phyloP scores from a whole-genome alignment of 2,329 filamentous ascomycete genomes.

The Venturiaceae sp. region DNA sequence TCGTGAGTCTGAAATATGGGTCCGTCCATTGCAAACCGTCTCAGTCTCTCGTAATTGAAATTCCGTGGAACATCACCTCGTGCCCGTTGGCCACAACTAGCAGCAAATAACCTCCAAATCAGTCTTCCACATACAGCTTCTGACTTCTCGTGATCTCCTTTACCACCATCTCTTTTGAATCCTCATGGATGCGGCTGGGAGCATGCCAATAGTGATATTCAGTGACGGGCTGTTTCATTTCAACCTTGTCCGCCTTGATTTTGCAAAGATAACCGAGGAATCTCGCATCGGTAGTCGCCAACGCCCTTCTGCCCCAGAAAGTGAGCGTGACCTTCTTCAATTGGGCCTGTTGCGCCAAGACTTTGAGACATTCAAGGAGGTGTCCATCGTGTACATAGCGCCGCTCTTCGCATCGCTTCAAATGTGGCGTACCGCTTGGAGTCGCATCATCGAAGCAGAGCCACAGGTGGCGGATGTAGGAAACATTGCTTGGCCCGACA shows the following conservation, averaged over 20 bases:
- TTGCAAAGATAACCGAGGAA: slow-evolving; percentile 35
- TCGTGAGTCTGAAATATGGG: no score
- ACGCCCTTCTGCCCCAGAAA: slow-evolving; percentile 30
- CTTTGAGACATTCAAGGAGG: slow-evolving; percentile 33
- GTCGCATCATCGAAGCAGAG: slow-evolving; percentile 36
- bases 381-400: slow-evolving; percentile 38
- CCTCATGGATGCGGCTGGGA: slow-evolving; percentile 2
- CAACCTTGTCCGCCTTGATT: slow-evolving; percentile 33
- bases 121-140: slow-evolving; percentile 5
- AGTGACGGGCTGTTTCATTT: slow-evolving; percentile 12
- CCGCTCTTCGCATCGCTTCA: slow-evolving; percentile 30
- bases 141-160: slow-evolving; percentile 6
- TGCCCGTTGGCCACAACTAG: neutral
- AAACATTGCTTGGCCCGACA: slow-evolving; percentile 37
- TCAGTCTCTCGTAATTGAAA: neutral
- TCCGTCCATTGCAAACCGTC: neutral
- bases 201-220: slow-evolving; percentile 2
- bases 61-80: neutral
- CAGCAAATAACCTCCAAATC: neutral
- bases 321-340: slow-evolving; percentile 31
- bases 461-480: slow-evolving; percentile 34
- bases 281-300: slow-evolving; percentile 25
- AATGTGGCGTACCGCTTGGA: slow-evolving; percentile 28
- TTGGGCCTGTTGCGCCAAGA: slow-evolving; percentile 29
- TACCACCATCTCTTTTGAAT: neutral